Conservation (phyloP, 2,329 filamentous ascomycete genomes). For the Sporothrix phasma region DNA sequence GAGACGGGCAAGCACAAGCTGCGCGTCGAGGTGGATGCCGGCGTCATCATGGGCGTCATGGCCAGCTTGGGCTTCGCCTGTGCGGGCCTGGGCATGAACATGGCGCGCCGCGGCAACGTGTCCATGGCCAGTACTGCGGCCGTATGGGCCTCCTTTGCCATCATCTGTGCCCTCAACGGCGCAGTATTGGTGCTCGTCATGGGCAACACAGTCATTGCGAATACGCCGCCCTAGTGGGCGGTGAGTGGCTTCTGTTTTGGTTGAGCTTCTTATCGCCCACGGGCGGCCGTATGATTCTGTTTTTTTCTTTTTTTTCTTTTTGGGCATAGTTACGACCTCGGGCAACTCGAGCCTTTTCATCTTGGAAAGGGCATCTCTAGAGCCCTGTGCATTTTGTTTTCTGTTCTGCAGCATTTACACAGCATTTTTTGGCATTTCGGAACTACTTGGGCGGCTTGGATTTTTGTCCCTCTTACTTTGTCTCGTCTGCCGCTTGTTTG, state of each 20-base stretch:
- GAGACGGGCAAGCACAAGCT: conserved; percentile 58
- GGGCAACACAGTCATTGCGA: conserved; percentile 25
- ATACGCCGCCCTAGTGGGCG: neutral
- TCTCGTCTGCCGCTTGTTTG: neutral
- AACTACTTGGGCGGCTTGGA: neutral
- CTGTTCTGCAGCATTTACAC: neutral
- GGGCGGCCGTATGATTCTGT: too few relatives aligned
- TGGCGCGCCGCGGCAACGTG: conserved; percentile 40
- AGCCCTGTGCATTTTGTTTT: neutral
- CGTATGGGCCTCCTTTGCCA: conserved; percentile 34
- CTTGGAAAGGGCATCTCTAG: neutral
- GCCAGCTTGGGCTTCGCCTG: conserved; percentile 55
- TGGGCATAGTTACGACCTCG: neutral
- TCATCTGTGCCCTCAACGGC: conserved; percentile 40
- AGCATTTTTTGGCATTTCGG: neutral
- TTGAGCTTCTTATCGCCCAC: too few relatives aligned
- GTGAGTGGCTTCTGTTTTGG: neutral
- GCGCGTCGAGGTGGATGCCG: conserved; percentile 62
- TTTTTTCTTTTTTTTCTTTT: neutral
- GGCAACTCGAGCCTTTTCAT: neutral
- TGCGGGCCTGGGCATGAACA: conserved; percentile 47
- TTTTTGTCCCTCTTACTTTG: neutral
- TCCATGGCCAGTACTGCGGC: conserved; percentile 34
- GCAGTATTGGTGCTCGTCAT: conserved; percentile 43
- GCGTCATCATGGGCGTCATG: conserved; percentile 59